Conservation (phyloP, 371 early-diverging fungal species). For the Mucor circinelloides region DNA sequence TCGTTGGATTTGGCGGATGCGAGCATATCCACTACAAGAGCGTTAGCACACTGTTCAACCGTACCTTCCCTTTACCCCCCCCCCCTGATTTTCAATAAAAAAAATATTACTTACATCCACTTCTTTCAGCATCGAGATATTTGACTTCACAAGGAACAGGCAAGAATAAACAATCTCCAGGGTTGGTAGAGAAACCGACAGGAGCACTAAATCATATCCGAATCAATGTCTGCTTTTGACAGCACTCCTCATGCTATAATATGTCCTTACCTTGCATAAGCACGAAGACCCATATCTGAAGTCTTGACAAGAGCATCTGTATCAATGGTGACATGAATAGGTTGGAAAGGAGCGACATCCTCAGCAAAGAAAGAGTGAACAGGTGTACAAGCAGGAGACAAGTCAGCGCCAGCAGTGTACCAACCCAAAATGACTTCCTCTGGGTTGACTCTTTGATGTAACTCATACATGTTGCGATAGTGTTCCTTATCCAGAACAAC, state of each 20-base stretch:
- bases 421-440: constrained; percentile 92
- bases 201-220: constrained; percentile 53
- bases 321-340: constrained; percentile 90
- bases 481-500: constrained; percentile 89
- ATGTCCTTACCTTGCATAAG: constrained; percentile 65
- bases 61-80: background rate
- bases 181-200: constrained; percentile 67
- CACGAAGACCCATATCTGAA: constrained; percentile 75
- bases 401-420: constrained; percentile 78
- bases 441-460: constrained; percentile 89
- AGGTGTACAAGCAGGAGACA: constrained; percentile 79
- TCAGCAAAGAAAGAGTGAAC: constrained; percentile 87
- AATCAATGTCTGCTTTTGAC: background rate
- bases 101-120: constrained; percentile 71
- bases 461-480: constrained; percentile 81
- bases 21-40: constrained; percentile 72
- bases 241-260: background rate
- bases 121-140: constrained; percentile 86
- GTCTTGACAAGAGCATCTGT: constrained; percentile 67
- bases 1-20: constrained; percentile 68
- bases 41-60: background rate
- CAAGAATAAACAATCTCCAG: constrained; percentile 83
- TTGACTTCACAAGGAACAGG: constrained; percentile 88
- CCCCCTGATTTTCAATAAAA: background rate
- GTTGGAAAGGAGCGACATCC: constrained; percentile 79